phyloP scores from a whole-genome alignment of 768 basidiomycete genomes.

The Podaxis mareebaensis region DNA sequence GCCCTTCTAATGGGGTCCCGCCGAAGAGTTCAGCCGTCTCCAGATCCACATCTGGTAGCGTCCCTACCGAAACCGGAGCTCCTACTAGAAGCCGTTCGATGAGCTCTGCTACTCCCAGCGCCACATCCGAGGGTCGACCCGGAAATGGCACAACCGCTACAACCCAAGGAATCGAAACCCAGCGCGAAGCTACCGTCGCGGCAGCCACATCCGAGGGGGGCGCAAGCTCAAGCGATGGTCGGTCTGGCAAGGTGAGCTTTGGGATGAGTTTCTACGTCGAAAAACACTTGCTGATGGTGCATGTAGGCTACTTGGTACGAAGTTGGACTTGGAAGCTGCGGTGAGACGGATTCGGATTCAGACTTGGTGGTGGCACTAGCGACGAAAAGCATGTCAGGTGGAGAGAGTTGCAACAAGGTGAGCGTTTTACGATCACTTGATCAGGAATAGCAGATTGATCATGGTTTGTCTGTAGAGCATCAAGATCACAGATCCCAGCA shows the following conservation, averaged over 20 bases:
- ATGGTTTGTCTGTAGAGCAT: neutral
- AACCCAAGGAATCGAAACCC: neutral
- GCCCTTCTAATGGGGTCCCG: neutral
- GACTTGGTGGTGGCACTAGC: slow-evolving; percentile 6
- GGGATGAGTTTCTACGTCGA: neutral
- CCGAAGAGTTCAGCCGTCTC: neutral
- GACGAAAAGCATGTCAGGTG: neutral
- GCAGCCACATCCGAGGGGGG: no score
- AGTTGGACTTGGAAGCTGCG: slow-evolving; percentile 4
- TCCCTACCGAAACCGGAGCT: neutral
- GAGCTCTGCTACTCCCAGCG: neutral
- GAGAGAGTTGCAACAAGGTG: slow-evolving; percentile 1
- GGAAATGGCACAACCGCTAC: neutral
- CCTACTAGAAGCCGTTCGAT: neutral
- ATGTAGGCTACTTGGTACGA: slow-evolving; percentile 2
- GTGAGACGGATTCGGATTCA: slow-evolving; percentile 1
- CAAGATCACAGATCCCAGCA: neutral
- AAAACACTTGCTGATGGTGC: neutral
- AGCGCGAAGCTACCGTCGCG: no score
- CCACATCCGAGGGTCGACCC: neutral
- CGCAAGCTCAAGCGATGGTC: neutral
- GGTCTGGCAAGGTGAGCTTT: neutral
- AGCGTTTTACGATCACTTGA: neutral
- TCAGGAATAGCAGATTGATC: neutral
- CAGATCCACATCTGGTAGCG: neutral